Evolutionary conservation across 208 protist genomes (phyloP), one percentile per base, ranked within the genome.

Genomic region (Tritrichomonas foetus): DNA sequence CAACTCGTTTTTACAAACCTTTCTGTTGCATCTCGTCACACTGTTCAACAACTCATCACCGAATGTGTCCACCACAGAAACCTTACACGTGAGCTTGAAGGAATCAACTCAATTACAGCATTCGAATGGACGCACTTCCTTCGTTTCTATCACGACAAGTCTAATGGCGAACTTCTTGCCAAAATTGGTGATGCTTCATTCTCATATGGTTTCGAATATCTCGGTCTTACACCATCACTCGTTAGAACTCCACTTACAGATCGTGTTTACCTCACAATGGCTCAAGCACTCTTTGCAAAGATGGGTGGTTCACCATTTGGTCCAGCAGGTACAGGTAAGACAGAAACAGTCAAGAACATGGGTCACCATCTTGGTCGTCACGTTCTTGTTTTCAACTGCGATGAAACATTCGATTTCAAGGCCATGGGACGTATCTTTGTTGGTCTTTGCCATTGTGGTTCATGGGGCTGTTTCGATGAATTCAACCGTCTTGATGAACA

Each of bases 391-490:
- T 99, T 99, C 95, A 99, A 99, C 96, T 99, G 99, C 96, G 99
- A 99, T 94, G 99, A 99, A 95, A 97, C 96, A 39, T 99, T 99
- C 94, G 98, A 99, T 95, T 98, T 98, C 95, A 97, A 98, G 94
- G 97, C 98, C 0, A 98, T 99, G 95, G 97, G 97, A 66, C 96
- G 98, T 94, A 99, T 99, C 82, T 98, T 99, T 94, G 96, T 99
- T n/a, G 99, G 99, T 50, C 97, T 99, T 9, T 99, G 98, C 95
- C 98, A 99, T 94, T 98, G 98, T 69, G 99, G 99, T 66, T 98
- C 99, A 57, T 99, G 99, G 98, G 99, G 99, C 94, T 99, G 99
- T 96, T 99, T 99, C 95, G 99, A 99, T 96, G 99, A 99, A 96
- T 99, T 99, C 96, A 99, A 99, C 95, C 97, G 99, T 69, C 96